phyloP scores from a whole-genome alignment of 1,139 yeast species.

The Nakaseomyces delphensis region DNA sequence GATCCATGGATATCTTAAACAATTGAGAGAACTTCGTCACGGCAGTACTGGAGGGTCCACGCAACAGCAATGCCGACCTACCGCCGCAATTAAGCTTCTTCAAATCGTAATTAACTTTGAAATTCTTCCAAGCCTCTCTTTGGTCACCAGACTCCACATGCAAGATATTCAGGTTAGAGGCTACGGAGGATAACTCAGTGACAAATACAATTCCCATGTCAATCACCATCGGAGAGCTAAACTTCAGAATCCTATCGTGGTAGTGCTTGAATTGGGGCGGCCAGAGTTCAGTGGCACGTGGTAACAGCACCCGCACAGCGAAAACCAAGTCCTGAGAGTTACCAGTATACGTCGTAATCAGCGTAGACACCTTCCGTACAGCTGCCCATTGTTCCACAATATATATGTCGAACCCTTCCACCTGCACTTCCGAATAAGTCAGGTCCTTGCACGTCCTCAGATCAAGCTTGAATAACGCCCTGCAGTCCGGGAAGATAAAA shows the following conservation, averaged over 20 bases:
- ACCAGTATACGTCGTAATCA: slow-evolving; percentile 80
- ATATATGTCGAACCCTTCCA: slow-evolving; percentile 75
- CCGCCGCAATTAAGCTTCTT: slow-evolving; percentile 78
- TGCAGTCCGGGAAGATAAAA: slow-evolving; percentile 41
- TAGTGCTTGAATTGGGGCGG: slow-evolving; percentile 51
- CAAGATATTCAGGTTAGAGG: slow-evolving; percentile 63
- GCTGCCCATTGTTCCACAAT: slow-evolving; percentile 92
- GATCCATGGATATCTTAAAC: slow-evolving; percentile 38
- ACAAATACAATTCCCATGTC: slow-evolving; percentile 57
- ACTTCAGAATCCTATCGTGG: slow-evolving; percentile 53
- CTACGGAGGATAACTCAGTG: slow-evolving; percentile 74
- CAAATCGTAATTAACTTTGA: slow-evolving; percentile 66
- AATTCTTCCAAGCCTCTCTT: slow-evolving; percentile 43
- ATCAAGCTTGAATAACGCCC: slow-evolving; percentile 41
- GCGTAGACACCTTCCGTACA: slow-evolving; percentile 54
- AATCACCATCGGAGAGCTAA: slow-evolving; percentile 46
- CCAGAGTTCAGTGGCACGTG: slow-evolving; percentile 47
- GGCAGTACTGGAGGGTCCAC: slow-evolving; percentile 64
- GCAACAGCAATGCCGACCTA: slow-evolving; percentile 61
- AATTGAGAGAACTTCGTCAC: slow-evolving; percentile 76
- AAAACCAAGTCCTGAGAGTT: slow-evolving; percentile 52
- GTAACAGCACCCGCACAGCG: slow-evolving; percentile 54
- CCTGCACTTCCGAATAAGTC: slow-evolving; percentile 37
- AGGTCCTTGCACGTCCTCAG: slow-evolving; percentile 35
- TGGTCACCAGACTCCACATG: slow-evolving; percentile 61